These are phyloP conservation scores for Chenopodium formosanum DNA, from an alignment of 148 eudicot genomes.

Conservation along the genomic window DNA sequence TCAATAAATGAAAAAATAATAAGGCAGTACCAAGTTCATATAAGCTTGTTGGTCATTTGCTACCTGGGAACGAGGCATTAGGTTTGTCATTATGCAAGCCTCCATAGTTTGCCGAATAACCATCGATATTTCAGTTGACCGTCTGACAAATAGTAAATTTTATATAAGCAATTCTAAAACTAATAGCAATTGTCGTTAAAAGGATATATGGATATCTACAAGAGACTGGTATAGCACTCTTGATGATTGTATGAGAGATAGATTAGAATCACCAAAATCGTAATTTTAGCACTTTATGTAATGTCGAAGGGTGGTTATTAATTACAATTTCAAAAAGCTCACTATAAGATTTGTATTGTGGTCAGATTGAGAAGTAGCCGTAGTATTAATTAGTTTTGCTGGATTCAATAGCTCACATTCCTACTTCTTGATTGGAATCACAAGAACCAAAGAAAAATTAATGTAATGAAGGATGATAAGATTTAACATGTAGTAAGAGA, in stretches of 20 bases:
- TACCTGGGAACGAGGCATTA: slow-evolving; percentile 95
- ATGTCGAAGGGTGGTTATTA: not conserved
- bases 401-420: too few species aligned
- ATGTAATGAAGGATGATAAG: not conserved
- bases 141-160: slow-evolving; percentile 42
- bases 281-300: not conserved
- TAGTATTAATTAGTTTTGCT: not conserved
- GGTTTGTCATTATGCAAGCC: slow-evolving; percentile 79
- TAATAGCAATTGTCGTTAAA: not conserved
- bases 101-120: slow-evolving; percentile 98
- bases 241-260: not conserved
- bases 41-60: not conserved
- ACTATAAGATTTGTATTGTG: not conserved
- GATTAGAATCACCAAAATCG: not conserved
- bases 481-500: not conserved
- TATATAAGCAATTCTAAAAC: not conserved
- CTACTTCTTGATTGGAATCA: not conserved
- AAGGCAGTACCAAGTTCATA: not conserved
- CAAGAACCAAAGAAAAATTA: not conserved
- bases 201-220: not conserved
- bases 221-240: not conserved
- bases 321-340: too few species aligned
- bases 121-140: slow-evolving; percentile 91
- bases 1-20: too few species aligned
- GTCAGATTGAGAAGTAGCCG: not conserved